phyloP scores from a whole-genome alignment of 1,284 basidiomycete species.

The Clitocybe nebularis region DNA sequence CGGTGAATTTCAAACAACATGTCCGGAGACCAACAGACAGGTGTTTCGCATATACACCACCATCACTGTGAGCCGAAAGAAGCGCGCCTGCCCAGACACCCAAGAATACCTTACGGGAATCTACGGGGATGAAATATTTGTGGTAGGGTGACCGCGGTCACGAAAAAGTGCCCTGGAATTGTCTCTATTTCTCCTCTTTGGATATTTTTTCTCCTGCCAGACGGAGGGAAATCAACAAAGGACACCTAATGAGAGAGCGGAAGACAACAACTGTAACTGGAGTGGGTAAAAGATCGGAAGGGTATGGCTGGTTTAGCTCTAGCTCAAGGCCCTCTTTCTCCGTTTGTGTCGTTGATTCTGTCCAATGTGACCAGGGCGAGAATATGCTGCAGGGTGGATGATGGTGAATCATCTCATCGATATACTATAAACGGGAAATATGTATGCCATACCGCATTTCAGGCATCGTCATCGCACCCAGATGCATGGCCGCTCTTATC shows the following conservation, averaged over 20 bases:
- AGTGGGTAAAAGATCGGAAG: not conserved
- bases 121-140: not conserved
- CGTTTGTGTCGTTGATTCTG: not conserved
- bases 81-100: not conserved
- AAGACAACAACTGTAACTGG: not conserved
- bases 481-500: not conserved
- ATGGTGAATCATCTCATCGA: not conserved
- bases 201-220: not conserved
- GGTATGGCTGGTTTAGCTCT: not conserved
- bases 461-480: not conserved
- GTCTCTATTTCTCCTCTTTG: not conserved
- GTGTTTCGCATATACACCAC: not conserved
- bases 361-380: not conserved
- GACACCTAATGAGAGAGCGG: not conserved
- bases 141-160: not conserved
- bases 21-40: not conserved
- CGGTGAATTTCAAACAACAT: not conserved
- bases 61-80: too few species aligned
- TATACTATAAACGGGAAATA: too few species aligned
- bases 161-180: not conserved
- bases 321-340: constrained; percentile 1
- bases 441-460: too few species aligned
- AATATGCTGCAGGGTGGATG: not conserved
- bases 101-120: not conserved
- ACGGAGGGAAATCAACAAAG: not conserved